These are phyloP conservation scores for Capronia coronata DNA, from an alignment of 2,329 filamentous ascomycete genomes.

Conservation along the genomic window DNA sequence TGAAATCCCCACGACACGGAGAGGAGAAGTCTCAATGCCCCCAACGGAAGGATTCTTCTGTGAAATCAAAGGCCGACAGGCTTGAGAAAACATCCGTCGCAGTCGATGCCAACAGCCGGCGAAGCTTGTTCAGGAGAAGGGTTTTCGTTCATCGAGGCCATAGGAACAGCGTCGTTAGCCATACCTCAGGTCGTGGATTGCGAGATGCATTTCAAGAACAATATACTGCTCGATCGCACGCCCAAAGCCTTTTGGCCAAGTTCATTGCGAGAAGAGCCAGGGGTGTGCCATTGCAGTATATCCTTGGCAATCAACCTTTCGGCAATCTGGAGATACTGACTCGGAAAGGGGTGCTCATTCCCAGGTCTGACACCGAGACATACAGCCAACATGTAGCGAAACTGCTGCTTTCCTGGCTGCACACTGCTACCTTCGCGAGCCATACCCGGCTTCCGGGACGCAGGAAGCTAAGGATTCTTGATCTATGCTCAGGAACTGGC, in stretches of 20 bases:
- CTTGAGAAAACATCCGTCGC: neutral
- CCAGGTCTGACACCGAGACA: conserved; percentile 49
- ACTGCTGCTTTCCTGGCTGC: conserved; percentile 5
- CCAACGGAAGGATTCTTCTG: too few relatives aligned
- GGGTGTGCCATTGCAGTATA: conserved; percentile 82
- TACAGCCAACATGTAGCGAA: conserved; percentile 21
- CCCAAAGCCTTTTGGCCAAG: neutral
- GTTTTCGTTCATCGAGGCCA: neutral
- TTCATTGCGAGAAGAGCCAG: conserved; percentile 41
- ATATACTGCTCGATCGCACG: neutral
- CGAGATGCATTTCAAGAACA: neutral
- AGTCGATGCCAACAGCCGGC: neutral
- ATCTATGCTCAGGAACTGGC: conserved; percentile 85
- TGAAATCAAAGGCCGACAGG: neutral
- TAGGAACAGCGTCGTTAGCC: neutral
- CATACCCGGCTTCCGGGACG: neutral
- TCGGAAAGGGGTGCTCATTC: conserved; percentile 72
- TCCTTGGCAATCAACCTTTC: conserved; percentile 83
- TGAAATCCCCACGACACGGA: neutral
- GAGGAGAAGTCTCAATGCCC: too few relatives aligned
- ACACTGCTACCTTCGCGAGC: neutral
- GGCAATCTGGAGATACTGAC: conserved; percentile 74
- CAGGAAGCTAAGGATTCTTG: conserved; percentile 57
- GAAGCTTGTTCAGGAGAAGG: neutral
- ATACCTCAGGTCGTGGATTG: neutral